Evolutionary conservation across 2,329 filamentous ascomycete species (phyloP).

Genomic region (Lachnellula cervina): DNA sequence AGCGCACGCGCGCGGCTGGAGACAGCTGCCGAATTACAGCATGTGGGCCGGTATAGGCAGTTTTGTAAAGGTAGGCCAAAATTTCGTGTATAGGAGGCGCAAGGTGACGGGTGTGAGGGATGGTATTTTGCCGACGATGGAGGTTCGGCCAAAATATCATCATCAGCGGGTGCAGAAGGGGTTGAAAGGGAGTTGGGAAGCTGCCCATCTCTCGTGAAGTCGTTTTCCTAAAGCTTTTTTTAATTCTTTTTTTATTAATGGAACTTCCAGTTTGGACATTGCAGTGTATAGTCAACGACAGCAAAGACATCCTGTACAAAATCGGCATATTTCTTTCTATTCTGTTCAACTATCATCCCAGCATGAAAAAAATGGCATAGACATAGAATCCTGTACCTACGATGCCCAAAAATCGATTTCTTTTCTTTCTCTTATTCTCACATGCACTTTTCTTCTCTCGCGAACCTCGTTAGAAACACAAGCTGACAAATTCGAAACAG

Average conservation of each 20-base stretch:
- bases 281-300: too few species aligned
- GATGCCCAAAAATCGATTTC: constrained; percentile 8
- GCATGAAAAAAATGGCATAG: constrained; percentile 22
- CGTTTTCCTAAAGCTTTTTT: neutral
- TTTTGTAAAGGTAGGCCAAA: constrained; percentile 67
- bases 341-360: constrained; percentile 12
- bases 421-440: constrained; percentile 1
- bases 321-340: neutral
- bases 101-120: constrained; percentile 30
- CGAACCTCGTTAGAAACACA: neutral
- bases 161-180: neutral
- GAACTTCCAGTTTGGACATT: neutral
- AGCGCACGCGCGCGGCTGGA: constrained; percentile 89
- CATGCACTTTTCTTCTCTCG: constrained; percentile 3
- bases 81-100: constrained; percentile 20
- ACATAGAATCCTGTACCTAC: constrained; percentile 2
- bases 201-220: constrained; percentile 23
- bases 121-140: constrained; percentile 30
- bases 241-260: constrained; percentile 2
- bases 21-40: constrained; percentile 88
- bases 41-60: constrained; percentile 85
- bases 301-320: constrained; percentile 9
- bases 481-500: constrained; percentile 35
- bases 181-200: constrained; percentile 16
- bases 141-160: constrained; percentile 20